A percentile compares a stretch with the other conserved stretches of the same genome.
These are phyloP conservation scores for Trichoderma lentiforme DNA, from an alignment of 2,329 filamentous ascomycete genomes.

Conservation along the genomic window DNA sequence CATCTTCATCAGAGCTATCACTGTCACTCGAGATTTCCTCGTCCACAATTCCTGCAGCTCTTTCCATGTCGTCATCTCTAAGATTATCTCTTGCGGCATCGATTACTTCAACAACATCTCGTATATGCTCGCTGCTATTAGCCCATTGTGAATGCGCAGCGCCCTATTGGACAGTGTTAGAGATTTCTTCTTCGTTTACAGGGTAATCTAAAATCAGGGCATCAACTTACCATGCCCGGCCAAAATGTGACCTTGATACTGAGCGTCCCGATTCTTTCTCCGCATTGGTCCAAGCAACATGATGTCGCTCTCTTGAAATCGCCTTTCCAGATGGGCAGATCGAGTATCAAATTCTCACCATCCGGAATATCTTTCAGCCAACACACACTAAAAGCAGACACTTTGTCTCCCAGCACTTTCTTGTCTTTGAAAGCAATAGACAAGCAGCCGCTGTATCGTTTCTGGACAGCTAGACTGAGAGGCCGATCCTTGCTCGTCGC, in stretches of 20 bases:
- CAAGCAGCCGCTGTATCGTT: constrained; percentile 53
- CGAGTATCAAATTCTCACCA: constrained; percentile 59
- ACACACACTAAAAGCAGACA: constrained; percentile 57
- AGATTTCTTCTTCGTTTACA: neutral
- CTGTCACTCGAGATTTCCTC: constrained; percentile 32
- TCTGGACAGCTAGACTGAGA: constrained; percentile 53
- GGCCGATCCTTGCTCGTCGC: constrained; percentile 43
- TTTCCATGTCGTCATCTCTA: constrained; percentile 32
- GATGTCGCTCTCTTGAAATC: constrained; percentile 47
- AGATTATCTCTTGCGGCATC: constrained; percentile 38
- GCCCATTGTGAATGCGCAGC: constrained; percentile 37
- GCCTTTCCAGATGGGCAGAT: constrained; percentile 64
- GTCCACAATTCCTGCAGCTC: constrained; percentile 35
- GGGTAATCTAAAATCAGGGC: neutral
- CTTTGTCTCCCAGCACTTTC: constrained; percentile 27
- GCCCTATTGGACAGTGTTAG: constrained; percentile 26
- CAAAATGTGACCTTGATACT: constrained; percentile 38
- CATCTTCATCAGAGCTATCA: constrained; percentile 29
- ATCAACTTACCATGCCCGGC: constrained; percentile 34
- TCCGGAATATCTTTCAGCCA: constrained; percentile 70
- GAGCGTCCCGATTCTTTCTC: constrained; percentile 45
- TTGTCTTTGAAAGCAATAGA: constrained; percentile 54
- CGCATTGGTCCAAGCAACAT: constrained; percentile 42
- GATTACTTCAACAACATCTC: constrained; percentile 47
- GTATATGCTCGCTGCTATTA: constrained; percentile 32